Evolutionary conservation across 2,329 filamentous ascomycete genomes (phyloP), one percentile per base, ranked within the genome.

Genomic region (Penicillium sp.): DNA sequence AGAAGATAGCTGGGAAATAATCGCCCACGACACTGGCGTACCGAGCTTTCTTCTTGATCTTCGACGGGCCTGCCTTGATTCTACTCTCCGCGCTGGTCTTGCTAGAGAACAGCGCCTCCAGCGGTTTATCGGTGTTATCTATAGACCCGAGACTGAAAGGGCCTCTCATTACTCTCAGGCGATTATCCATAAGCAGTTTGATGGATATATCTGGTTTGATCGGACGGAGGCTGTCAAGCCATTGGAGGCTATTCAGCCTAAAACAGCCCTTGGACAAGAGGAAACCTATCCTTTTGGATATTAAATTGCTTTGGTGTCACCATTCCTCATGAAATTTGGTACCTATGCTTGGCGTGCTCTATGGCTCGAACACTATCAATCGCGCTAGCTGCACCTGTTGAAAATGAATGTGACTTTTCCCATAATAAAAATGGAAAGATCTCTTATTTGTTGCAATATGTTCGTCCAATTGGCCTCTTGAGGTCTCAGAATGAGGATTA

Each of bases 201-300:
- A 83, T 62, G 79, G 72, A 1, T 77, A 77, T 55, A 62, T 82
- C 4, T 83, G 80, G 79, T 81, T 83, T 56, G 80, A 83, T 66
- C 58, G 65, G 55, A 79, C 78, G 4, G 65, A 68, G 19, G 79
- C 78, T 10, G 78, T 83, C 2, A 63, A 72, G 22, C 71, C 78
- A 2, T 70, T 82, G 51, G 80, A 82, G 64, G 73, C 60, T 6
- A 73, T 75, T 10, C 79, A 82, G 63, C 80, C 80, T 1, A 64
- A 67, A 22, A 77, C 76, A 14, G 60, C 74, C 0, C 60, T 80
- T 51, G 76, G 75, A 26, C 68, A 67, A 49, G 78, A 75, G 5
- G 80, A 82, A 63, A 83, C 80, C 0, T 83, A 81, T 74, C 81
- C 80, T 24, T 83, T 83, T 67, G 80, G 79, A 1, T 57, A 81